Evolutionary conservation across 2,329 filamentous ascomycete species (phyloP), one percentile per base, ranked within the genome.

Genomic region (Camptophora hylomeconis): DNA sequence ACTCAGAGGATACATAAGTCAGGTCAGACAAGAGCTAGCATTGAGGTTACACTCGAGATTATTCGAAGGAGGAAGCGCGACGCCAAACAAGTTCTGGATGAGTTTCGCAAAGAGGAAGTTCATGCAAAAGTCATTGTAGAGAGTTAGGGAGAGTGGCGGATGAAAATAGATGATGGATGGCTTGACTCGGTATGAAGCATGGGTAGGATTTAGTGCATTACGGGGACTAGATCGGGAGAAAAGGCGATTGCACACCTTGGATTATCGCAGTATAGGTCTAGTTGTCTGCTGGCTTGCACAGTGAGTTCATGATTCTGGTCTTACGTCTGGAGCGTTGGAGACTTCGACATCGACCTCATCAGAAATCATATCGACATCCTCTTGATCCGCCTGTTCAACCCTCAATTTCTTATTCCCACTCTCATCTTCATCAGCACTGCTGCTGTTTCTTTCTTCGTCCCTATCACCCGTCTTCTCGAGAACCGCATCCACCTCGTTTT

Each of bases 21-120:
- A 98, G 61, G 81, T 94, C 46, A 72, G 89, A 46, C 87, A 95
- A 57, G 89, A 95, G 61, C 63, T 95, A 38, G 86, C 86, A 4
- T 61, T 67, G 33, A 69, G 89, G 53, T 65, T 98, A 60, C 60
- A 94, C 52, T 79, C 80, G 29, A 72, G 86, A 45, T 76, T 98
- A 41, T 98, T 92, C 53, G 77, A 80, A 31, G 84, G 86, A 41
- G 69, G 61, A 45, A 18, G 3, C 10, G 68, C 56, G 56, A 71
- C 51, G 58, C 86, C 65, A 56, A 81, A 59, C 41, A 74, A 75
- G 74, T 95, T 87, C 82, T 98, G 89, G 89, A 60, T 98, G 54
- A 95, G 89, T 67, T 98, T 94, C 56, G 82, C 81, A 30, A 95
- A 95, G 75, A 77, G 89, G 61, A 94, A 94, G 73, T 98, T 98